A percentile compares a stretch with the other conserved stretches of the same genome.
Evolutionary conservation across 805 yeast species (phyloP).

Genomic region (Teunomyces cretensis): DNA sequence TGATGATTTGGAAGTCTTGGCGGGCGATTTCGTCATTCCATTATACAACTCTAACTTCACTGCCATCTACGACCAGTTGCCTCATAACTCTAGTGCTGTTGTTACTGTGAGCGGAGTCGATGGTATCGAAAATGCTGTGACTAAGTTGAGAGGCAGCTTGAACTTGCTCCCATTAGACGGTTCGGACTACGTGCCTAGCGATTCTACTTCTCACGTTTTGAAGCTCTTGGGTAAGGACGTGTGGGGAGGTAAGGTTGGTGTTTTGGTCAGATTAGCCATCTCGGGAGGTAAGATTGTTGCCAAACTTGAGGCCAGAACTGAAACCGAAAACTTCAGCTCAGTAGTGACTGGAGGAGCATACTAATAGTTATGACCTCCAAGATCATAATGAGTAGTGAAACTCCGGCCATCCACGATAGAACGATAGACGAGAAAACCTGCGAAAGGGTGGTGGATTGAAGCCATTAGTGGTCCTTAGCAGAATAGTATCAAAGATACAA

Average conservation of each 20-base stretch:
- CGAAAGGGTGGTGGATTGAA: no score
- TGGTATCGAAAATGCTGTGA: constrained; percentile 43
- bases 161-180: constrained; percentile 65
- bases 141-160: constrained; percentile 50
- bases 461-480: no score
- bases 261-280: constrained; percentile 47
- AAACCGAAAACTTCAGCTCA: constrained; percentile 49
- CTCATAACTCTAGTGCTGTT: constrained; percentile 60
- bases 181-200: constrained; percentile 61
- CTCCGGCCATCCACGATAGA: no score
- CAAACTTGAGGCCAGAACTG: constrained; percentile 50
- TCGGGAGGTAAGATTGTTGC: constrained; percentile 61
- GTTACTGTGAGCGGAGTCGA: constrained; percentile 55
- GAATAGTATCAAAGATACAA: background rate
- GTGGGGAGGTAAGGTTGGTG: constrained; percentile 57
- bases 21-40: constrained; percentile 84
- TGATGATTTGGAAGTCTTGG: constrained; percentile 68
- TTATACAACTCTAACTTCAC: constrained; percentile 76
- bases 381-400: background rate
- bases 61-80: constrained; percentile 69
- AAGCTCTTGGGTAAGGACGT: constrained; percentile 81
- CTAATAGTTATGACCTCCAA: constrained; percentile 5
- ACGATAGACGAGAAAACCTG: no score
- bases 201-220: constrained; percentile 64
- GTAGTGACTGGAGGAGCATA: constrained; percentile 45